Percentiles rank a stretch among this genome's conserved stretches.
phyloP scores from a whole-genome alignment of 805 yeast genomes.

The Saturnispora halmiae region DNA sequence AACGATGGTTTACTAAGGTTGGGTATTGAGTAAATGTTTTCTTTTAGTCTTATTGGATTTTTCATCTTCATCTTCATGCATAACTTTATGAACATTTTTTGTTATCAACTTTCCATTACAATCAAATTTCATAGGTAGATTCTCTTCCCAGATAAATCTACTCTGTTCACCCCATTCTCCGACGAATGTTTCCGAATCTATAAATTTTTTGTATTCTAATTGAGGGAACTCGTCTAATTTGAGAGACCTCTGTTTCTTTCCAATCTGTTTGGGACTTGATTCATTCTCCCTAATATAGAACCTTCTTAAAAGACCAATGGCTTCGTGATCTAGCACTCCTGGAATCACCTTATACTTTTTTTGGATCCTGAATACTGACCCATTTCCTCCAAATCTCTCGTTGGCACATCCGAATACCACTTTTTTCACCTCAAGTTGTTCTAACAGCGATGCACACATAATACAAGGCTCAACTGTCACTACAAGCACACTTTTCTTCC shows the following conservation, averaged over 20 bases:
- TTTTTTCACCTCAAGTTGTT: slow-evolving; percentile 63
- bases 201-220: slow-evolving; percentile 45
- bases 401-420: slow-evolving; percentile 91
- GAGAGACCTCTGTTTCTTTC: slow-evolving; percentile 58
- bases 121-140: slow-evolving; percentile 22
- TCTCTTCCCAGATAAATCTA: slow-evolving; percentile 19
- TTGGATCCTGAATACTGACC: slow-evolving; percentile 64
- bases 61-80: neutral
- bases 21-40: slow-evolving; percentile 5
- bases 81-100: neutral
- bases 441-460: slow-evolving; percentile 90
- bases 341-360: slow-evolving; percentile 36
- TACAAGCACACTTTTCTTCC: slow-evolving; percentile 57
- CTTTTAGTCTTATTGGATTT: neutral
- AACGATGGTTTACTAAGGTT: slow-evolving; percentile 13
- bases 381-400: slow-evolving; percentile 95
- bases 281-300: slow-evolving; percentile 83
- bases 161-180: slow-evolving; percentile 39
- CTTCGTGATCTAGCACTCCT: slow-evolving; percentile 73
- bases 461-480: slow-evolving; percentile 98
- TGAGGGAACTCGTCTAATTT: slow-evolving; percentile 51
- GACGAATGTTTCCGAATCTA: slow-evolving; percentile 42
- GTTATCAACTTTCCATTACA: slow-evolving; percentile 9
- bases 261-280: slow-evolving; percentile 73
- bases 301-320: slow-evolving; percentile 67